Base-by-base conservation (phyloP, 2,329 filamentous ascomycete species). In the Diaporthe australafricana region DNA sequence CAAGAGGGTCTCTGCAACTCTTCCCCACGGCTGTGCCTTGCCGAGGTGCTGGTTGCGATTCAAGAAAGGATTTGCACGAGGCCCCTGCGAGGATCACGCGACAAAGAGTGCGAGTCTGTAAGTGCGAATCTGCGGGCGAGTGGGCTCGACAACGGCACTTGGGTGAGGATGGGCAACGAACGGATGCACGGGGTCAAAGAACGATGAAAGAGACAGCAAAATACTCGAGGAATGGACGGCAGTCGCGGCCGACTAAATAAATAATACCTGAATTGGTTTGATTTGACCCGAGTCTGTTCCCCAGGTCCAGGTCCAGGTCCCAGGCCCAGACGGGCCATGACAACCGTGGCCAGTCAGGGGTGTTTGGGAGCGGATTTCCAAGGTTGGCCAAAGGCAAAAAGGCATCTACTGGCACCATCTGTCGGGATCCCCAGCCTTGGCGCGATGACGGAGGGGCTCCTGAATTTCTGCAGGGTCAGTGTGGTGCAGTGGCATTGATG, bases 11-110 rank as follows among this genome's bases (percentile, higher is more conserved):
- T 69, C 42, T 57, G 50, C 67, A 69, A 30, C 65, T 35, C 32
- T 50, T 50, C 53, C 52, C 67, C 67, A 69, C 67, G 50, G 45
- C 53, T 60, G 42, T 60, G 53, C 67, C 42, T 48, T 69, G 67
- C 67, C 67, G 53, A 69, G 67, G 67, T 69, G 67, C 67, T 50
- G 42, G 30, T 52, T 69, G 67, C 67, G 53, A 60, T 60, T 60
- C 53, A 69, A 48, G 67, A 38, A 60, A 42, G 45, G 67, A 69
- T 69, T 60, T 42, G 67, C 67, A 42, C 53, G 35, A 42, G 53
- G 30, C 22, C 53, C 67, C 67, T 60, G 67, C 35, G 27, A 65
- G 42, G 45, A 57, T 62, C 52, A 47, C 25, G 55, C 48, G 53
- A 40, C 42, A 62, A 70, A 38, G 40, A 52, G 56, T 22, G 35